Percentiles rank a stretch among this genome's conserved stretches.
Evolutionary conservation across 768 basidiomycete genomes (phyloP).

Genomic region (Pleurotus platypus): DNA sequence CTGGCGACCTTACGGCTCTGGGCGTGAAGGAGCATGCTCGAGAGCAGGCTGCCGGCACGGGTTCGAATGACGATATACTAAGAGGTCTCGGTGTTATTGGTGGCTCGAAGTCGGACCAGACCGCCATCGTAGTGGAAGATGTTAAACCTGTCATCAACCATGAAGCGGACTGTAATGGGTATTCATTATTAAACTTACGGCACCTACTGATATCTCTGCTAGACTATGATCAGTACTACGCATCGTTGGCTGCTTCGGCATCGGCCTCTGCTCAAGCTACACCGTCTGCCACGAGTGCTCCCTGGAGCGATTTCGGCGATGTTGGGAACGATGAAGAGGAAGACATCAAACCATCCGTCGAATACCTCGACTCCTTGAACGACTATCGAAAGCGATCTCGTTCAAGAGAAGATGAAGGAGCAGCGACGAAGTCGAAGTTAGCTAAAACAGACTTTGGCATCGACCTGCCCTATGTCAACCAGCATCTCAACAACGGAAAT

Average conservation of each 20-base stretch:
- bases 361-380: constrained; percentile 67
- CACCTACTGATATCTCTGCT: constrained; percentile 3
- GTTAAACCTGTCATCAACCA: constrained; percentile 45
- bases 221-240: constrained; percentile 86
- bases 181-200: not conserved
- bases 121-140: constrained; percentile 20
- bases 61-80: constrained; percentile 70
- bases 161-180: constrained; percentile 57
- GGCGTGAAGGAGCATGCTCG: constrained; percentile 74
- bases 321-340: constrained; percentile 58
- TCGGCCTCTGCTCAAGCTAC: constrained; percentile 59
- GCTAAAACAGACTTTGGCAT: constrained; percentile 34
- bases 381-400: constrained; percentile 74
- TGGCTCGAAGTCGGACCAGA: constrained; percentile 17
- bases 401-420: constrained; percentile 56
- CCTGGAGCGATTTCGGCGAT: constrained; percentile 46
- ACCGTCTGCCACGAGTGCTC: constrained; percentile 48
- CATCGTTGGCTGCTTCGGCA: constrained; percentile 62
- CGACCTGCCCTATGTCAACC: constrained; percentile 15
- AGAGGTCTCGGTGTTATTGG: constrained; percentile 63
- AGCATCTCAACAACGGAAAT: constrained; percentile 19
- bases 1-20: constrained; percentile 85
- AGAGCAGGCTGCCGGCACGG: constrained; percentile 32
- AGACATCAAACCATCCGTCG: constrained; percentile 62
- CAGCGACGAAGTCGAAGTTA: constrained; percentile 30